Percentiles rank a stretch among this genome's conserved stretches.
These are phyloP conservation scores for Cordyceps militaris DNA, from an alignment of 2,329 filamentous ascomycete species.

Conservation along the genomic window DNA sequence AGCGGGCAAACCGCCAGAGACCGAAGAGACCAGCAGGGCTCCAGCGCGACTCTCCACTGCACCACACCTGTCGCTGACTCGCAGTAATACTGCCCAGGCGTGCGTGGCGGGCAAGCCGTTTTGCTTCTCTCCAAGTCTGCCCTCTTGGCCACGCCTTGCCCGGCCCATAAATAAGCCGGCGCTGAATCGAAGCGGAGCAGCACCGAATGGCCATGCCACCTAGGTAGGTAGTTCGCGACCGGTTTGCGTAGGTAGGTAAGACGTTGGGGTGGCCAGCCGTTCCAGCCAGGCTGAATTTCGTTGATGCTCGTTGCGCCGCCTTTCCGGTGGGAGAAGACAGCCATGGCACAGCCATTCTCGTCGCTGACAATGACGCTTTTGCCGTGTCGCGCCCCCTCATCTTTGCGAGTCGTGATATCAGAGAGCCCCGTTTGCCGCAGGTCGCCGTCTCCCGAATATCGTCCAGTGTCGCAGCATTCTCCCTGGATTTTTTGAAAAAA, in stretches of 20 bases:
- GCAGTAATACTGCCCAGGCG: background rate
- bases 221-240: background rate
- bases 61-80: conserved; percentile 2
- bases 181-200: background rate
- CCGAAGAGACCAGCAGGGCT: background rate
- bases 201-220: background rate
- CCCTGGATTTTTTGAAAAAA: background rate
- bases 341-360: background rate
- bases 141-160: background rate
- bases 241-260: background rate
- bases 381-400: background rate
- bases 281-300: background rate
- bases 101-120: background rate
- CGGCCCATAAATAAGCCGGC: background rate
- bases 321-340: background rate
- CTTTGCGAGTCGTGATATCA: background rate
- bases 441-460: background rate
- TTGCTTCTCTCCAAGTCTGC: background rate
- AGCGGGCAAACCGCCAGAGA: background rate
- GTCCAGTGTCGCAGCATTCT: background rate
- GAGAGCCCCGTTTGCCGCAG: background rate
- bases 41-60: background rate
- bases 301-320: background rate
- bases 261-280: background rate
- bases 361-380: conserved; percentile 6